Base-by-base conservation (phyloP, 768 basidiomycete genomes). In the Suillus cothurnatus region DNA sequence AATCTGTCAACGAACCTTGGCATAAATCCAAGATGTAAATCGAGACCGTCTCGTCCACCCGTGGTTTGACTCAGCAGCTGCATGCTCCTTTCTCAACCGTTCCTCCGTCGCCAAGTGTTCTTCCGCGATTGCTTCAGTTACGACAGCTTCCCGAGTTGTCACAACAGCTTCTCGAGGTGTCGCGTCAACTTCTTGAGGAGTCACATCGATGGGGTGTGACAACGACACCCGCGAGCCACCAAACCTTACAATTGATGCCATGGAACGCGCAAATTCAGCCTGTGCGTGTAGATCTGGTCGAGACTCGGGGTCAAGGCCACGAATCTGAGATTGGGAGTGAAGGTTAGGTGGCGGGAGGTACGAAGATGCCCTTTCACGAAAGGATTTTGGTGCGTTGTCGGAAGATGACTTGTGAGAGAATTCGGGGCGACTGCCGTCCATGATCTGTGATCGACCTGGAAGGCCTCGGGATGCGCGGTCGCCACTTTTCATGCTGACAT, bases 91-190 rank as follows among this genome's bases (percentile, higher is more conserved):
- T 69, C 85, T 81, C 58, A 86, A 70, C 53, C 85, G 78, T 67
- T 85, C 81, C 38, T 81, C 80, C 32, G 85, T 77, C 6, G 84
- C 89, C 19, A 84, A 79, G 65, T 84, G 81, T 74, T 92, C 91
- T 73, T 93, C 90, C 45, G 86, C 88, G 47, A 91, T 80, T 49
- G 90, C 85, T 69, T 92, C 91, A 55, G 85, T 83, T 60, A 84
- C 80, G 49, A 92, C 88, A 12, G 89, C 91, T 66, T 88, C 82
- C 11, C 84, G 84, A 5, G 86, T 80, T 41, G 67, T 61, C 5
- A 55, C 53, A 2, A 92, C 87, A 12, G 89, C 90, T 64, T 88
- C 82, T 8, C 84, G 84, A 7, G 86, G 79, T 39, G 19, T 21
- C 19, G 19, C 31, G 4, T 9, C 28, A 2, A 11, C 52, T 55